Percentiles rank a stretch among this genome's conserved stretches.
These are phyloP conservation scores for Elaeis guineensis DNA, from an alignment of 176 grass and related monocot genomes.

Conservation along the genomic window DNA sequence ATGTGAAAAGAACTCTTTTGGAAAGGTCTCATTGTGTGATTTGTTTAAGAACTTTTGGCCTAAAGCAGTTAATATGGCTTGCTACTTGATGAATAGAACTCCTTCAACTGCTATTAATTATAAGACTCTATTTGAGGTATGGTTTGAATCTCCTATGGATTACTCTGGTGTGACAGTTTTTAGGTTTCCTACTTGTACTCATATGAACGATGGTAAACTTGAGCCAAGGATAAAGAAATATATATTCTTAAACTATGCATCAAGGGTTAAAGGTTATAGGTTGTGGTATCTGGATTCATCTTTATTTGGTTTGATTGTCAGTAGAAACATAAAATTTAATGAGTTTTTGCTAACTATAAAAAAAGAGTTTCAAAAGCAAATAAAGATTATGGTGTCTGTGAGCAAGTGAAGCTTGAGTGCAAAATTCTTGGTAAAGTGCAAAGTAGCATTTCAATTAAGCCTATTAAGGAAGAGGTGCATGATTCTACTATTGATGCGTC, in stretches of 20 bases:
- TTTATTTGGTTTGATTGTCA: no score
- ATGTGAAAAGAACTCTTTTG: conserved; percentile 20
- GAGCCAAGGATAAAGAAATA: not conserved
- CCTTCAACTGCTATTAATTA: not conserved
- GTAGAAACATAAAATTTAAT: not conserved
- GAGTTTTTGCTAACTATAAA: no score
- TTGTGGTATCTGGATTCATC: no score
- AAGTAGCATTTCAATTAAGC: no score
- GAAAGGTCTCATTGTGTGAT: not conserved
- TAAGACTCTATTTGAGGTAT: conserved; percentile 15
- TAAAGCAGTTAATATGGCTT: not conserved
- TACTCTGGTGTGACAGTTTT: conserved; percentile 12
- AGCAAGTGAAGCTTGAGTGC: no score
- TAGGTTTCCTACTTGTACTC: conserved; percentile 1
- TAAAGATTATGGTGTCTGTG: no score
- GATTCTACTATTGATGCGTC: not conserved
- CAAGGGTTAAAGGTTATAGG: no score
- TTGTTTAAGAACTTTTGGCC: not conserved
- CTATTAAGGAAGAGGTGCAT: not conserved
- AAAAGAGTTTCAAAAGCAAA: no score
- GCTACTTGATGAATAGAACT: conserved; percentile 2
- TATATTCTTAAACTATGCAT: conserved; percentile 10
- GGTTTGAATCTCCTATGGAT: not conserved
- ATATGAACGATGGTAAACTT: no score
- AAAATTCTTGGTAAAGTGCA: no score